Conservation (phyloP, 1,139 yeast species). For the Saccharomycopsis hybrid region DNA sequence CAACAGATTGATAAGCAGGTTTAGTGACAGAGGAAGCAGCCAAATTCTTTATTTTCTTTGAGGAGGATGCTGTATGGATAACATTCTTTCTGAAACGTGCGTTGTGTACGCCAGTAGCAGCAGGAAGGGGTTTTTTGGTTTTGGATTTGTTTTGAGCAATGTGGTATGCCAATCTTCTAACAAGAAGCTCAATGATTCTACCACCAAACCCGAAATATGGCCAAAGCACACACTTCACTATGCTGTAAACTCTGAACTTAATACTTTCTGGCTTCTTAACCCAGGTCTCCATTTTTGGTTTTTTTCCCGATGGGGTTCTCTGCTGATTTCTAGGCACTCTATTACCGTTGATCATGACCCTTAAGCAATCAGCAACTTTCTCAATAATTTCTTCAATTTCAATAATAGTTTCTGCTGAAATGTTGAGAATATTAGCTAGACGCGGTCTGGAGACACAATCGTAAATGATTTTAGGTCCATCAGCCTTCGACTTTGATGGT, state of each 20-base stretch:
- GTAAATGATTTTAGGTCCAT: constrained; percentile 4
- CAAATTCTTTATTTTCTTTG: no score
- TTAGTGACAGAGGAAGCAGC: no score
- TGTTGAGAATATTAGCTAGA: background rate
- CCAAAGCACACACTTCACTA: constrained; percentile 9
- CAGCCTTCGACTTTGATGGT: background rate
- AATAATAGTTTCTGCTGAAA: background rate
- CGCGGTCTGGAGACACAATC: constrained; percentile 2
- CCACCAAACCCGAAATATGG: constrained; percentile 1
- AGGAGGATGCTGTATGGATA: background rate
- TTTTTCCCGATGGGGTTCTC: background rate
- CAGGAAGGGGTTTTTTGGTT: background rate
- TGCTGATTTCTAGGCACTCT: background rate
- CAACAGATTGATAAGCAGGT: no score
- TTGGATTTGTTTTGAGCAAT: constrained; percentile 9
- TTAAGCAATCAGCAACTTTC: constrained; percentile 9
- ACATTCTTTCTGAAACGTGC: background rate
- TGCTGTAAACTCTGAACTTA: constrained; percentile 6
- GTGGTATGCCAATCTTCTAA: constrained; percentile 8
- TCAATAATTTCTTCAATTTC: constrained; percentile 9
- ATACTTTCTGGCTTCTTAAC: constrained; percentile 1
- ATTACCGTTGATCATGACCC: constrained; percentile 10
- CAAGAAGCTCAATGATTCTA: constrained; percentile 5
- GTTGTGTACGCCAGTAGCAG: background rate
- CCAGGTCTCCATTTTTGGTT: constrained; percentile 8